phyloP scores from a whole-genome alignment of 1,284 basidiomycete genomes.

The Leccinum subrobustum region DNA sequence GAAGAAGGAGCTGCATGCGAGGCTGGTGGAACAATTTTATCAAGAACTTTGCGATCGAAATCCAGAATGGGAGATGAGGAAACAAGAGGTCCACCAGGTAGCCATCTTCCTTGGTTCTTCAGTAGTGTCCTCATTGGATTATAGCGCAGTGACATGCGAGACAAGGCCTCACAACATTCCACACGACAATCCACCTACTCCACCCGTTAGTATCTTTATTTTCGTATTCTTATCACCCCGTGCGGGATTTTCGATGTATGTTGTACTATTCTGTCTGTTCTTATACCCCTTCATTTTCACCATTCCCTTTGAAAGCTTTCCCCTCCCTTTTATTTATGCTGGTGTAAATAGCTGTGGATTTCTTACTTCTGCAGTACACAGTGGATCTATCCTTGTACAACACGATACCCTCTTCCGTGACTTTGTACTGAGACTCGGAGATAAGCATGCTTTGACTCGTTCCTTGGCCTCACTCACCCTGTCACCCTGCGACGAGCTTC shows the following conservation, averaged over 20 bases:
- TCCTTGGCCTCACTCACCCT: constrained; percentile 4
- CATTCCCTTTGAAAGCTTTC: not conserved
- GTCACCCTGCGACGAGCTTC: constrained; percentile 20
- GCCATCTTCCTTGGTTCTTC: constrained; percentile 10
- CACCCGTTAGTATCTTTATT: constrained; percentile 21
- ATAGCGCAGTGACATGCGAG: constrained; percentile 31
- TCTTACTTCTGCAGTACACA: not conserved
- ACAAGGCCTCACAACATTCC: not conserved
- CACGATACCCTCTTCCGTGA: constrained; percentile 7
- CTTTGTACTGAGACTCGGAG: not conserved
- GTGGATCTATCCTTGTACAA: constrained; percentile 16
- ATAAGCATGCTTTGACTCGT: not conserved
- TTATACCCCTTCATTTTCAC: not conserved
- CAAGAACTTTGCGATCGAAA: constrained; percentile 51
- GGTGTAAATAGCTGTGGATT: constrained; percentile 16
- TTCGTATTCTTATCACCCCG: constrained; percentile 31
- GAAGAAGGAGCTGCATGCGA: constrained; percentile 33
- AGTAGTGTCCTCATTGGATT: constrained; percentile 9
- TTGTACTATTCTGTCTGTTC: constrained; percentile 25
- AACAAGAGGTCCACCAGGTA: constrained; percentile 42
- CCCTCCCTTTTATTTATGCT: constrained; percentile 5
- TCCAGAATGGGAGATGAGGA: constrained; percentile 64
- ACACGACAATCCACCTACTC: constrained; percentile 15
- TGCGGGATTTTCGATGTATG: constrained; percentile 18
- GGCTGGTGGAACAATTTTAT: constrained; percentile 46